Base-by-base conservation (phyloP, 805 yeast species). In the Cyberlindnera japonica region DNA sequence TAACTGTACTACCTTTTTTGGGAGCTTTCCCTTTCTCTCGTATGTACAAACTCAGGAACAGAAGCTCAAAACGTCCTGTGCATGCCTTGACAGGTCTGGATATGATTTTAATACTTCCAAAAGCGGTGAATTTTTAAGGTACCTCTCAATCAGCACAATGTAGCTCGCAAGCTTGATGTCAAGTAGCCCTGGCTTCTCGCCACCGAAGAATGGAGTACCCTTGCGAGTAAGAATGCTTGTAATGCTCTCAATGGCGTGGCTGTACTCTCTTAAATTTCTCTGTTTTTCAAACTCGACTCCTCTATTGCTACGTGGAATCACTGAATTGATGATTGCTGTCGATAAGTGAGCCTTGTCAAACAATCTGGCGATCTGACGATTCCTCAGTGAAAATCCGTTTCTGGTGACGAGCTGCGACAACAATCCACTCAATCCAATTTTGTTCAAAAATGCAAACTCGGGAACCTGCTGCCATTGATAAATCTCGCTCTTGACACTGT, bases 381-480 rank as follows among this genome's bases (percentile, higher is more conserved):
- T 67, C 49, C 77, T 63, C 30, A 63, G 20, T 30, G 61, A 37
- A 47, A 64, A 69, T 19, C 59, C 60, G 35, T 63, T 60, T 37
- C 74, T 56, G 17, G 49, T 52, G 5, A 57, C 38, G 11, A 67
- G 35, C 6, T 51, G 44, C 1, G 36, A 11, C 34, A 62, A 45
- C 24, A 53, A 19, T 3, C 44, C 39, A 4, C 33, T 28, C 0
- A 54, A 23, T 1, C 49, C 44, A 11, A 50, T 21, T 7, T 15
- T 38, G 24, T 50, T 46, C 2, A 50, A 39, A 17, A 34, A 19
- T 6, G 26, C 28, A 16, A 40, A 35, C 28, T 40, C 40, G 4
- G 43, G 27, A 9, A 40, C 38, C 8, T 45, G 48, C n/a, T 39
- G 37, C 24, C 38, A 40, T 14, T 45, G 53, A 32, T 61, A 63